Evolutionary conservation across 2,329 filamentous ascomycete genomes (phyloP).

Genomic region (Saccharata proteae): DNA sequence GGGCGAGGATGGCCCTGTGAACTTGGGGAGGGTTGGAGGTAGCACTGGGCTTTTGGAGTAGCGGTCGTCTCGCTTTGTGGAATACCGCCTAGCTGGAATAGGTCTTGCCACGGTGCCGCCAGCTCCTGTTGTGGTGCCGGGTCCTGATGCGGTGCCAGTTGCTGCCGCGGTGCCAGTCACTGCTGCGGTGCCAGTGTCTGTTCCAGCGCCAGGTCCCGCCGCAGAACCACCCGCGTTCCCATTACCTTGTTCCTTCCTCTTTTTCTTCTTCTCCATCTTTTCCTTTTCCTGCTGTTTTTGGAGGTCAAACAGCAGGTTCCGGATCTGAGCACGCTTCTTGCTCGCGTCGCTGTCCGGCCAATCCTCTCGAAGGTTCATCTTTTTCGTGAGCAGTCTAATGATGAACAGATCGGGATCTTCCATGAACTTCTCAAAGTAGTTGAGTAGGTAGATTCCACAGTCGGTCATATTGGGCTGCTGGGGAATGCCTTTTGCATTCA

Average conservation of each 20-base stretch:
- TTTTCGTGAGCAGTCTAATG: slow-evolving; percentile 49
- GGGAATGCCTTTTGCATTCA: slow-evolving; percentile 59
- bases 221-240: too few relatives aligned
- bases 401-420: slow-evolving; percentile 61
- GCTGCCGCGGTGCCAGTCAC: too few relatives aligned
- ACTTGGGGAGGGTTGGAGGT: too few relatives aligned
- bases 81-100: too few relatives aligned
- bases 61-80: too few relatives aligned
- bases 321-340: slow-evolving; percentile 52
- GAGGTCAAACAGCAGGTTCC: slow-evolving; percentile 52
- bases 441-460: slow-evolving; percentile 77
- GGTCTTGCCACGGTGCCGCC: too few relatives aligned
- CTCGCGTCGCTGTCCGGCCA: slow-evolving; percentile 44
- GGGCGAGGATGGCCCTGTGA: too few relatives aligned
- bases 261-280: slow-evolving; percentile 26
- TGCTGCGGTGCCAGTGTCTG: too few relatives aligned
- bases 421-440: slow-evolving; percentile 75
- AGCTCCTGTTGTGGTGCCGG: too few relatives aligned
- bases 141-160: too few relatives aligned
- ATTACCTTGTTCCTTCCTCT: slow-evolving; percentile 17
- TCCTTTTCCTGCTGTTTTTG: slow-evolving; percentile 44
- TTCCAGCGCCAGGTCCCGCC: too few relatives aligned
- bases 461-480: slow-evolving; percentile 75
- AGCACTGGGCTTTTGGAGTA: too few relatives aligned
- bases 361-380: slow-evolving; percentile 45